Conservation (phyloP, 176 grass and related monocot genomes). For the Cenchrus americanus region DNA sequence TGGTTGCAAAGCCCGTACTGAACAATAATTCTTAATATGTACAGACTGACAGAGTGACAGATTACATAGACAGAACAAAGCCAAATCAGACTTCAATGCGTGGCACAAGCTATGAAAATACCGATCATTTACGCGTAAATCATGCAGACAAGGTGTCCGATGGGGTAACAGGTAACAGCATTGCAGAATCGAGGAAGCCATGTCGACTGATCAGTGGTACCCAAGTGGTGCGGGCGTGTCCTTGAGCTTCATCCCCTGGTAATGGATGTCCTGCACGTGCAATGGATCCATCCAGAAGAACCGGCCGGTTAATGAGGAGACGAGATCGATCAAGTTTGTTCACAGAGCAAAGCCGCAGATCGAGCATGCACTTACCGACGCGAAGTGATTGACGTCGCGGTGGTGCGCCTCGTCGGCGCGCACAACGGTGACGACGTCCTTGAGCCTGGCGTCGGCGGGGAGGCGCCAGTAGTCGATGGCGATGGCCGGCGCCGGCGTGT, state of each 20-base stretch:
- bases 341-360: background rate
- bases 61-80: background rate
- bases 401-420: slow-evolving; percentile 97
- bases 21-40: background rate
- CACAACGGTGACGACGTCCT: slow-evolving; percentile 87
- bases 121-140: background rate
- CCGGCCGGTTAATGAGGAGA: background rate
- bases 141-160: background rate
- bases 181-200: background rate
- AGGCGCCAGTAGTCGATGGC: slow-evolving; percentile 97
- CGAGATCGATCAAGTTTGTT: too few species aligned
- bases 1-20: background rate
- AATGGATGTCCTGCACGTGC: slow-evolving; percentile 73
- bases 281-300: background rate
- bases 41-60: background rate
- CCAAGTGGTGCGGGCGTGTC: slow-evolving; percentile 75
- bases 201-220: slow-evolving; percentile 57
- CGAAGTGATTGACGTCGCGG: slow-evolving; percentile 94
- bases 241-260: slow-evolving; percentile 75
- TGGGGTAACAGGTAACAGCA: background rate
- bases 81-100: background rate
- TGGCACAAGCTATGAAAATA: background rate
- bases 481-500: slow-evolving; percentile 86
- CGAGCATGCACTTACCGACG: slow-evolving; percentile 50
- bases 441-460: slow-evolving; percentile 77